Base-by-base conservation (phyloP, 192 early-diverging fungal genomes). In the Backusella sp. region DNA sequence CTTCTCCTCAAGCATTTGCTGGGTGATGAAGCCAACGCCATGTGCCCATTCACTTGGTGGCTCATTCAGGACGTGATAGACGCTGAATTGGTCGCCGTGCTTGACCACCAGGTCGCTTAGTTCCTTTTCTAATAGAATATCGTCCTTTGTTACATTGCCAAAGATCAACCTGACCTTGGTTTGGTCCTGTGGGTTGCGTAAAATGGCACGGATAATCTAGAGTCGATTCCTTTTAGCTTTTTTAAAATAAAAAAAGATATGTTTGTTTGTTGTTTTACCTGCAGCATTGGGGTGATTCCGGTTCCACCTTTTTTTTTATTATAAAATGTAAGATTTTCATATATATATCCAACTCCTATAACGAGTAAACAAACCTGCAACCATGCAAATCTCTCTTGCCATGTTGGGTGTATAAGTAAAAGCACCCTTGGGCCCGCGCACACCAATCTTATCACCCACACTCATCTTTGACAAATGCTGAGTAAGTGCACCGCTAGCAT, bases 101-200 rank as follows among this genome's bases (percentile, higher is more conserved):
- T 84, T 71, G 67, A 79, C 83, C 2, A 85, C 82, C 26, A 89
- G 77, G 23, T 72, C 56, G 71, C 94, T 89, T 35, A 95, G 70
- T 74, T 92, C 87, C 28, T 86, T 83, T 77, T 84, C 81, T 32
- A 94, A 75, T 23, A 93, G 76, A 69, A 94, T 92, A 66, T 94
- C 93, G 21, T 88, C 80, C 53, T 91, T 88, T 2, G 89, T 83
- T 6, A 87, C 76, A 80, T 93, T 93, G n/a, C 89, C 90, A 78
- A 90, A 94, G 46, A 95, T 83, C 11, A 95, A 81, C 68, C 84
- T 84, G 28, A 95, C 76, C 76, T 90, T 88, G 53, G 94, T 95
- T 62, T 86, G 89, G 19, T 80, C 74, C 30, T 73, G 39, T 1
- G 92, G 92, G 78, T 94, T 87, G 66, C 73, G 73, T 30, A 94